Evolutionary conservation across 306 rosid species (phyloP), one percentile per base, ranked within the genome.

Genomic region (Styphnolobium japonicum): DNA sequence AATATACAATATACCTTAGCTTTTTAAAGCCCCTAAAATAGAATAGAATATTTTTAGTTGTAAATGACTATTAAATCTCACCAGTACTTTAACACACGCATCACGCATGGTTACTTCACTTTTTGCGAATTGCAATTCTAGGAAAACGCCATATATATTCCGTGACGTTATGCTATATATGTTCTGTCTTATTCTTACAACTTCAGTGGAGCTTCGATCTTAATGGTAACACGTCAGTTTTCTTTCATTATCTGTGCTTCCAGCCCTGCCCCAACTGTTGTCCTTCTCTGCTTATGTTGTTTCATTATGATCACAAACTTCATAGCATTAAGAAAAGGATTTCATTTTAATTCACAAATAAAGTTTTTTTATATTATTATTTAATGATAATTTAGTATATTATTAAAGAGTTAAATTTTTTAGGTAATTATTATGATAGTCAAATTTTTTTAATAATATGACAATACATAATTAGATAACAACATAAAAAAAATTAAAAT

Each of bases 101-200:
- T 61, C 43, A 31, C 18, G 23, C 67, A 61, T 61, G 42, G 22
- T 29, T 61, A 0, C 42, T 31, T n/a, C 2, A 14, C 36, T 25
- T 57, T n/a, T 7, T 3, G 67, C 11, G 12, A 15, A 61, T 61
- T 61, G 21, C 22, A 29, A 31, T 15, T 31, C 8, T 46, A 15
- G 53, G 53, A 46, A 15, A 69, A 29, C n/a, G 14, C 5, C 12
- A 43, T 18, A 2, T 18, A 49, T 31, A 10, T 39, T 45, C 25
- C 43, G 31, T 29, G 58, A 42, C n/a, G 12, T 29, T 6, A 45
- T 67, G 57, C 39, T 11, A 18, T 15, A 22, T 34, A 73, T 58
- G 70, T 75, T 75, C 2, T 23, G 70, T 75, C 79, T 60, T 60
- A 18, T 62, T 75, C 36, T 29, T 11, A 29, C 71, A 61, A 19